Conservation (phyloP, 441 rosid species). For the Syzygium syzygioides region DNA sequence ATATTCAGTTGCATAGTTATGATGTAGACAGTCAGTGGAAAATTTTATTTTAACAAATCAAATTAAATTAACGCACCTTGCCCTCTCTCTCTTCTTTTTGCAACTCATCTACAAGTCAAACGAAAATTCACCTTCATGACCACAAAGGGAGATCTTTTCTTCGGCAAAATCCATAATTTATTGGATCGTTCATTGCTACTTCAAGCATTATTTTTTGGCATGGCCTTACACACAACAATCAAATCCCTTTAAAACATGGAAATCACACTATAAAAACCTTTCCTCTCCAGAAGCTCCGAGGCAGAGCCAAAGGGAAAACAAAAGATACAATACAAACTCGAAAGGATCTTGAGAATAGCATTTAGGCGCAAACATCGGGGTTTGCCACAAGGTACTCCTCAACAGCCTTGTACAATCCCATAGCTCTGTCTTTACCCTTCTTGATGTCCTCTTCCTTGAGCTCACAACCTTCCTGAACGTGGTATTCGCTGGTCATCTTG, state of each 20-base stretch:
- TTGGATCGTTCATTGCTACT: no score
- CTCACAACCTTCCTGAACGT: neutral
- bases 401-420: neutral
- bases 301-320: no score
- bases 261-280: no score
- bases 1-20: neutral
- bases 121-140: neutral
- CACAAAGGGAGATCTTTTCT: no score
- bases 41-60: neutral
- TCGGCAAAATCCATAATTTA: no score
- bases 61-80: neutral
- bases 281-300: no score
- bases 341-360: no score
- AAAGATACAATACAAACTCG: neutral
- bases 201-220: no score
- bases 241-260: no score
- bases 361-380: no score
- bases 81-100: neutral
- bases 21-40: neutral
- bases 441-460: neutral
- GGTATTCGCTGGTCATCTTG: slow-evolving; percentile 2
- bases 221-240: no score
- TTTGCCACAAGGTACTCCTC: neutral
- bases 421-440: neutral
- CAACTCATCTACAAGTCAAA: neutral